These are phyloP conservation scores for Monilinia vaccinii-corymbosi DNA, from an alignment of 2,329 filamentous ascomycete species.

Conservation along the genomic window DNA sequence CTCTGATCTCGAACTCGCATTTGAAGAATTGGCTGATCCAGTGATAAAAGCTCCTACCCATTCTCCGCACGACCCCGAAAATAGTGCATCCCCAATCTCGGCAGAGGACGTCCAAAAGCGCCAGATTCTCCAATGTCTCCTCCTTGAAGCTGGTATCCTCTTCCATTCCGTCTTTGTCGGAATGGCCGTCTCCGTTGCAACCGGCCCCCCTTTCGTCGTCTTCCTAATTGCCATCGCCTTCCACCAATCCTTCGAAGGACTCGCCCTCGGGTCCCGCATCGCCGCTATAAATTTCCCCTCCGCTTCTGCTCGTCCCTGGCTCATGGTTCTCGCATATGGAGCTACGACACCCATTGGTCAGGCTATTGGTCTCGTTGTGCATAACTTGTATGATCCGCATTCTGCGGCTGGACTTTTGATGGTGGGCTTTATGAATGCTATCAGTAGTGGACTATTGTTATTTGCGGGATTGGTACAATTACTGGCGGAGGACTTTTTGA, in stretches of 20 bases:
- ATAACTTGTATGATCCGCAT: conserved; percentile 71
- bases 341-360: conserved; percentile 74
- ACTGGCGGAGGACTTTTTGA: conserved; percentile 78
- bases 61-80: conserved; percentile 18
- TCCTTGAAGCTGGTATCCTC: conserved; percentile 74
- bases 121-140: conserved; percentile 65
- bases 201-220: conserved; percentile 68
- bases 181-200: conserved; percentile 76
- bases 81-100: conserved; percentile 26
- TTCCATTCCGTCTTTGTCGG: conserved; percentile 83
- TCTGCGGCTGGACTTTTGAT: conserved; percentile 69
- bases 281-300: conserved; percentile 72
- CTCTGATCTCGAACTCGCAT: conserved; percentile 51
- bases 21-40: conserved; percentile 31
- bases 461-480: conserved; percentile 81
- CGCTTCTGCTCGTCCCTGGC: conserved; percentile 64
- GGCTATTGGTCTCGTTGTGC: conserved; percentile 68
- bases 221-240: conserved; percentile 75
- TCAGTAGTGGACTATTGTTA: conserved; percentile 69
- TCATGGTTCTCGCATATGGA: conserved; percentile 72
- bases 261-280: conserved; percentile 78
- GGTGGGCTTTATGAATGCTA: conserved; percentile 81
- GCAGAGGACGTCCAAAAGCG: conserved; percentile 51
- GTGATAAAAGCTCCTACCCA: neutral
- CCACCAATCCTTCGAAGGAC: conserved; percentile 82